Evolutionary conservation across 1,284 basidiomycete species (phyloP).

Genomic region (Bondarzewia mesenterica): DNA sequence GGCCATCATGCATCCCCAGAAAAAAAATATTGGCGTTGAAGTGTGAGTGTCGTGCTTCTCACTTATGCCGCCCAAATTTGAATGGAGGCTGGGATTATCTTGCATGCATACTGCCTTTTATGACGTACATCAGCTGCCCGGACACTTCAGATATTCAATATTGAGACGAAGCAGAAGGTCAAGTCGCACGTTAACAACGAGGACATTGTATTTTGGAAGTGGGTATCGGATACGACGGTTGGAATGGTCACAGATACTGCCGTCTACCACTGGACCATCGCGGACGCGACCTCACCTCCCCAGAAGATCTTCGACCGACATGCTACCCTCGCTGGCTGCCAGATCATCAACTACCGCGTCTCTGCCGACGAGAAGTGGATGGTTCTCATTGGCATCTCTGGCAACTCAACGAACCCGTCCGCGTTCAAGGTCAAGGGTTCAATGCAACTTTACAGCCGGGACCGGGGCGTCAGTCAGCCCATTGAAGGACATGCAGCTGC

Average conservation of each 20-base stretch:
- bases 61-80: too few relatives aligned
- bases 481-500: constrained; percentile 98
- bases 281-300: constrained; percentile 65
- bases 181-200: constrained; percentile 94
- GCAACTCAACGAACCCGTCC: constrained; percentile 85
- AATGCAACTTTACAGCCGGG: constrained; percentile 91
- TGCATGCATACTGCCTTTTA: too few relatives aligned
- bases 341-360: constrained; percentile 98
- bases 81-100: too few relatives aligned
- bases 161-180: constrained; percentile 95
- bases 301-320: constrained; percentile 97
- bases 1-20: constrained; percentile 96
- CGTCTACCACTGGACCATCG: constrained; percentile 91
- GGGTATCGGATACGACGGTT: constrained; percentile 87
- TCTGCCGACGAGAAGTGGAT: constrained; percentile 96
- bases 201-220: constrained; percentile 98
- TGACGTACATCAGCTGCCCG: constrained; percentile 57
- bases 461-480: constrained; percentile 93
- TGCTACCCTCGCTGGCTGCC: constrained; percentile 86
- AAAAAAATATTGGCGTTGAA: constrained; percentile 98
- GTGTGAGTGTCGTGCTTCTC: constrained; percentile 58
- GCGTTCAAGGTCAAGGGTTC: constrained; percentile 98
- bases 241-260: constrained; percentile 94
- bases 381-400: constrained; percentile 92
- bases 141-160: constrained; percentile 97